Percentiles rank a stretch among this genome's conserved stretches.
Conservation (phyloP, 805 yeast genomes). For the Tetrapisispora nanseiensis region DNA sequence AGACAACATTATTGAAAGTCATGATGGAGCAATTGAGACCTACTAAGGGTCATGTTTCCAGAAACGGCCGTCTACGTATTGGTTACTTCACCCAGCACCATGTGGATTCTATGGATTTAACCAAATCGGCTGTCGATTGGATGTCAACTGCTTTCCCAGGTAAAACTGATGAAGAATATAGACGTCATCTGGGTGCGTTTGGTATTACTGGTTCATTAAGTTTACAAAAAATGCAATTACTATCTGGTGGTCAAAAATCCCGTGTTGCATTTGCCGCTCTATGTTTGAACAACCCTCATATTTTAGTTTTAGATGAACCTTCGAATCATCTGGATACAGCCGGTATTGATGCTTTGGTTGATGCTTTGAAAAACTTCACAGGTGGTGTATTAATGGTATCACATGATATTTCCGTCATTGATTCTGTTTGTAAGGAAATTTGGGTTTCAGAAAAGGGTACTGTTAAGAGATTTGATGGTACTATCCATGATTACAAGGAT, state of each 20-base stretch:
- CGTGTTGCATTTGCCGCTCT: slow-evolving; percentile 97
- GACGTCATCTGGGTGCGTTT: slow-evolving; percentile 92
- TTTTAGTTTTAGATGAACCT: slow-evolving; percentile 91
- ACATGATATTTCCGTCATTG: slow-evolving; percentile 89
- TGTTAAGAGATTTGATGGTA: slow-evolving; percentile 70
- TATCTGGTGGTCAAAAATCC: slow-evolving; percentile 98
- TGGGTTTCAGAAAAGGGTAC: slow-evolving; percentile 90
- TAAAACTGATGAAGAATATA: slow-evolving; percentile 88
- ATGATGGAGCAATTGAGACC: slow-evolving; percentile 74
- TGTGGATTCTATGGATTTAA: slow-evolving; percentile 92
- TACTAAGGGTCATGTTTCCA: slow-evolving; percentile 62
- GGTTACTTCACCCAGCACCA: slow-evolving; percentile 99
- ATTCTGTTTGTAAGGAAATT: slow-evolving; percentile 81
- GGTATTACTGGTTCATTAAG: slow-evolving; percentile 95
- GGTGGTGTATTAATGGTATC: slow-evolving; percentile 98
- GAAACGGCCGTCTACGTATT: slow-evolving; percentile 78
- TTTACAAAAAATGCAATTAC: slow-evolving; percentile 74
- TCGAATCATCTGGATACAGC: slow-evolving; percentile 97
- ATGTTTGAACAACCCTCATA: slow-evolving; percentile 83
- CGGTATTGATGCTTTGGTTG: slow-evolving; percentile 91
- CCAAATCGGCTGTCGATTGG: slow-evolving; percentile 85
- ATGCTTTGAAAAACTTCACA: slow-evolving; percentile 75
- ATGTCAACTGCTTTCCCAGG: slow-evolving; percentile 86
- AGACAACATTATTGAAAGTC: slow-evolving; percentile 83
- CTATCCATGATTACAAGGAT: slow-evolving; percentile 80